Conservation (phyloP, 164 flowering plant species). For the Dillenia turbinata region DNA sequence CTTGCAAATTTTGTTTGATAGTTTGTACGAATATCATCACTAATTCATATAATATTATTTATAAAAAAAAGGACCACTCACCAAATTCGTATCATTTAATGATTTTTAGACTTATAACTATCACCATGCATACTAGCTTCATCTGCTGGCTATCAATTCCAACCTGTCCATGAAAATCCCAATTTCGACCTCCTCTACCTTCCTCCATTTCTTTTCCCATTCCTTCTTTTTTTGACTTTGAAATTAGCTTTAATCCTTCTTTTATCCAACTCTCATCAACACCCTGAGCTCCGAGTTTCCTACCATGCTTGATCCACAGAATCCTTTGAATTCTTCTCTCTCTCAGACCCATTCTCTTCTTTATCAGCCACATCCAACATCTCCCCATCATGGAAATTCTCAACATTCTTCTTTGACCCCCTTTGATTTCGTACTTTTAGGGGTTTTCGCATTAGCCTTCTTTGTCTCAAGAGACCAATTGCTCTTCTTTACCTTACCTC, state of each 20-base stretch:
- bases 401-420: neutral
- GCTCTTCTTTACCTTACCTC: constrained; percentile 2
- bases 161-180: neutral
- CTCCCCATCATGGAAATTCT: neutral
- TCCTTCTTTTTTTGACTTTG: constrained; percentile 7
- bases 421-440: no score
- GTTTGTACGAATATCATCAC: no score
- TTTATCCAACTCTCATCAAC: constrained; percentile 3
- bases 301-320: neutral
- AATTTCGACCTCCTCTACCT: constrained; percentile 6
- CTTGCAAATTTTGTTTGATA: no score
- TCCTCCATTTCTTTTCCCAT: constrained; percentile 21
- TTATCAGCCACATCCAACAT: neutral
- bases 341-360: neutral
- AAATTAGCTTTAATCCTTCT: constrained; percentile 11
- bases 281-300: neutral
- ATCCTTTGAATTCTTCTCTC: neutral
- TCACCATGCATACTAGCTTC: constrained; percentile 13
- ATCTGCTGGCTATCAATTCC: constrained; percentile 19
- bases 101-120: no score
- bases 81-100: no score
- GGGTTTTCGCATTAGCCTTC: neutral
- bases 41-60: no score
- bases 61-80: no score
- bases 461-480: neutral